Base-by-base conservation (phyloP, 331 rosid genomes). In the Rhamnella rubrinervis region DNA sequence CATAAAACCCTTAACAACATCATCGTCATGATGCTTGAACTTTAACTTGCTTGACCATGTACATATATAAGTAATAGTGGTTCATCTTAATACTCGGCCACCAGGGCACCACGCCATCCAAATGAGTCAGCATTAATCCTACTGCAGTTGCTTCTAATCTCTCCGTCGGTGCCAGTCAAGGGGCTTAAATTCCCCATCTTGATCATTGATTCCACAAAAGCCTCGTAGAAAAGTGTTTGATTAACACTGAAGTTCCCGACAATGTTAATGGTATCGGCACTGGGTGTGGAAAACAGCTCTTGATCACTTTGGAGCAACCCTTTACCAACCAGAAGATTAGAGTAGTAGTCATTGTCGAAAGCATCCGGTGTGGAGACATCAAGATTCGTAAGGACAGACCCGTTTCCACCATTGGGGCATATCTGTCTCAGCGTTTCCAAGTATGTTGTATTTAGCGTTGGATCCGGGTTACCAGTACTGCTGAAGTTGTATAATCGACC, bases 171-270 rank as follows among this genome's bases (percentile, higher is more conserved):
- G 10, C 80, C 72, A 0, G 71, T 74, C 49, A 81, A 61, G 11
- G 25, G 69, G 25, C 26, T 68, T 2, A 81, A 69, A 13, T 74
- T 81, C 7, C 77, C 80, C 83, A 81, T 77, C 17, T 61, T 81
- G 4, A 70, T 66, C 80, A 77, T 73, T 3, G 83, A 70, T 0
- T 7, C 8, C 49, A 28, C 73, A 44, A 81, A 81, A 21, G 55
- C 23, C 12, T 37, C 56, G 15, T 68, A 77, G 77, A 77, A 81
- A 59, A 62, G 23, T 6, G 17, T 26, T 38, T 73, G 71, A 5
- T 52, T 19, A 12, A n/a, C 8, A 6, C 40, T 61, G 40, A 73
- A 62, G 39, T 4, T 28, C 50, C 26, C 39, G 0, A 77, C 77
- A 60, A 61, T 25, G 9, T 5, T 19, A 1, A 28, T 12, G 17